Base-by-base conservation (phyloP, 2,329 filamentous ascomycete genomes). In the Cercospora zeina region DNA sequence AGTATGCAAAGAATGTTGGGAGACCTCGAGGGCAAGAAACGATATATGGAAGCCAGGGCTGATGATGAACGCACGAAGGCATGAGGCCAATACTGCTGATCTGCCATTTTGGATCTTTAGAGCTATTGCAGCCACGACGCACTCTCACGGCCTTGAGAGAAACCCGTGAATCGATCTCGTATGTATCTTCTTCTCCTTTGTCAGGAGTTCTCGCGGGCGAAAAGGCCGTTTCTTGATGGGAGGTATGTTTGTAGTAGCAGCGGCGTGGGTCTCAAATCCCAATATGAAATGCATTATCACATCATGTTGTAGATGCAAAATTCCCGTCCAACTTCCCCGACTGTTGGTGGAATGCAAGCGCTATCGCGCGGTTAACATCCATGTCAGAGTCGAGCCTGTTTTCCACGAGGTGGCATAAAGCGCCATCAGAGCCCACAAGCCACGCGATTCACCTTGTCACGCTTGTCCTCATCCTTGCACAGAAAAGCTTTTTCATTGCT, bases 1-100 rank as follows among this genome's bases (percentile, higher is more conserved):
- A 62, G 51, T 65, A 57, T 24, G 64, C 58, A 1, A 49, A 54
- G 30, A 65, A 65, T 27, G 47, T 65, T 42, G 51, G 62, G 2
- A 19, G 19, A 31, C 55, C 64, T 10, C 8, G 36, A 31, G 59
- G 55, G 1, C 13, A 34, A n/a, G 14, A 30, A 8, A 58, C 39
- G 1, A 31, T 50, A 3, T 13, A 21, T 33, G 42, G 56, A 9
- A 19, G 37, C 24, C 34, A n/a, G 0, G 56, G 56, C 1, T 56
- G 19, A 30, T 39, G 34, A 30, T 39, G 31, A 37, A 8, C 5
- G 19, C 24, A 39, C 16, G 45, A 30, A 10, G 16, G 9, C 3
- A 37, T 47, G 42, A 47, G 42, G 21, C 7, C 21, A 21, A 47
- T 47, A 16, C 42, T 47, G 42, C 51, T 54, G 51, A 8, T 34